Evolutionary conservation across 106 monocot species (phyloP), one percentile per base, ranked within the genome.

Genomic region (Dioscorea dumetorum): DNA sequence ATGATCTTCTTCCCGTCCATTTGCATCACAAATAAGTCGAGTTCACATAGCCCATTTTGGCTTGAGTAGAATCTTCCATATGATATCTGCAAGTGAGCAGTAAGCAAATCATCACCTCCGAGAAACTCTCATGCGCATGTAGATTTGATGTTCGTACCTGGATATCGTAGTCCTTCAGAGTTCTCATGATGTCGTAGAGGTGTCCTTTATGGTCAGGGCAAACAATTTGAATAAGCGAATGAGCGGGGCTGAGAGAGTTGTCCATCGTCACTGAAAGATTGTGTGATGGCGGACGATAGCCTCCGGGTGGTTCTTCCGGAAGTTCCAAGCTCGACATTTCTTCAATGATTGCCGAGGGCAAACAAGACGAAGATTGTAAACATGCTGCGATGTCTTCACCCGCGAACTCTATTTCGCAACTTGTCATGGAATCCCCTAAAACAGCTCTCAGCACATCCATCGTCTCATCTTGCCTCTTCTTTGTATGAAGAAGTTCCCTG

Each of bases 21-120:
- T 81, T 95, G 94, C 81, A 82, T 80, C 50, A 88, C 85, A 75
- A 95, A 91, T 54, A 91, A 71, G 73, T 95, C 94, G 18, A 95
- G 61, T 53, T 95, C 91, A 59, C 85, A 88, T 18, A 51, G 69
- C 28, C 73, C 78, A 50, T 70, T 67, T 17, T 81, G 73, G 14
- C 76, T 75, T 51, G 82, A 66, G 52, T 85, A 83, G 78, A 95
- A 91, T 31, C 94, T 69, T 21, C 85, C 94, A 68, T 95, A 95
- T 13, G 94, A 91, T 33, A 95, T 70, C 94, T 94, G 77, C 35
- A 64, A 6, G 41, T 28, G 41, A 41, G 10, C 10, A 41, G 5
- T 41, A 41, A 6, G 41, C 41, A 41, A 41, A 0, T 41, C 9
- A 41, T 41, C 41, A 41, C 5, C 2, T 28, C 28, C 2, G 28